Evolutionary conservation across 169 alveolate genomes (phyloP).

Genomic region (Eimeria brunetti): DNA sequence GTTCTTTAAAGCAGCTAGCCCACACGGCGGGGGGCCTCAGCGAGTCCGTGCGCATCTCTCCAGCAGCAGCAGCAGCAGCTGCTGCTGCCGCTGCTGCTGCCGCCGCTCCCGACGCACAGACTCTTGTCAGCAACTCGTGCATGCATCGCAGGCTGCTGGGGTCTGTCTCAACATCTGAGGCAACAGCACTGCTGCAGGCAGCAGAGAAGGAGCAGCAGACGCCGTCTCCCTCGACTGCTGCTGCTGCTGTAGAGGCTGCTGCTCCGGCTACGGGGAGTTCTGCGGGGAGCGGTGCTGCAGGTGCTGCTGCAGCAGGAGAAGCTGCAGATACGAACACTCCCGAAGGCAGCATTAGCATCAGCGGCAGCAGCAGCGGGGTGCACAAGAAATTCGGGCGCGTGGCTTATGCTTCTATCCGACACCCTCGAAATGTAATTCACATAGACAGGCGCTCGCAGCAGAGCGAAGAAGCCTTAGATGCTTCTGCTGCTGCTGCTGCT

Average conservation of each 20-base stretch:
- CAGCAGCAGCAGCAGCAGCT: slow-evolving; percentile 6
- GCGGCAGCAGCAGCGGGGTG: slow-evolving; percentile 42
- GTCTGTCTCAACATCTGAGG: slow-evolving; percentile 6
- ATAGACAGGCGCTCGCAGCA: slow-evolving; percentile 4
- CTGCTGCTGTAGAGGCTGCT: background rate
- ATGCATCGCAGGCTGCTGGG: slow-evolving; percentile 71
- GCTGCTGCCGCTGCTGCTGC: slow-evolving; percentile 9
- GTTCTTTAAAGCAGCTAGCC: background rate
- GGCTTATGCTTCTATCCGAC: slow-evolving; percentile 62
- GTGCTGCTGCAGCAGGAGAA: background rate
- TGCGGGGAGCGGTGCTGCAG: background rate
- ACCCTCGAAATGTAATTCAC: slow-evolving; percentile 54
- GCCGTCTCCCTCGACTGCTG: background rate
- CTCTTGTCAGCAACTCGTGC: background rate
- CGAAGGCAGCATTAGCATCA: background rate
- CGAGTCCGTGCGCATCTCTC: background rate
- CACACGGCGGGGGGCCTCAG: background rate
- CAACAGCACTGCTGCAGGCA: slow-evolving; percentile 26
- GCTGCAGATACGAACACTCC: background rate
- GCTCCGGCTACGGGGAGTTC: background rate
- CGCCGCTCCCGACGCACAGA: background rate
- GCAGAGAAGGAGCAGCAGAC: background rate
- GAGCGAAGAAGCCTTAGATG: background rate
- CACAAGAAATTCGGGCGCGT: slow-evolving; percentile 68
- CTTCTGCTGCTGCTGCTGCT: background rate